Evolutionary conservation across 2,329 filamentous ascomycete genomes (phyloP).

Genomic region (Alternaria brassicae): DNA sequence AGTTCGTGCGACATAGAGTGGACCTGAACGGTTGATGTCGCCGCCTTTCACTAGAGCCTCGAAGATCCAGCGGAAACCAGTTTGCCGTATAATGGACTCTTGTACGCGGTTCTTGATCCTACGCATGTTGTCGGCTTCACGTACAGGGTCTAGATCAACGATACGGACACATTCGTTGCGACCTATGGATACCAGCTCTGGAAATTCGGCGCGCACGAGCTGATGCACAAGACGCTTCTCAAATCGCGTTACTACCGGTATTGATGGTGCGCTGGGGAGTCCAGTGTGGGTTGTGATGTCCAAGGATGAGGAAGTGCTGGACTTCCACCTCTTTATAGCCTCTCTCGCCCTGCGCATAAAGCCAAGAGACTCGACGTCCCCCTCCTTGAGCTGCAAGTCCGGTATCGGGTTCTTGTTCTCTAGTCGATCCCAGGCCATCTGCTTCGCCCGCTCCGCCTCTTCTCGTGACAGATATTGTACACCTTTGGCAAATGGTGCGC

Average conservation of each 20-base stretch:
- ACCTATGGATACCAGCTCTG: conserved; percentile 53
- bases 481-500: conserved; percentile 62
- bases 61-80: conserved; percentile 59
- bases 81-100: conserved; percentile 53
- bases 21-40: conserved; percentile 49
- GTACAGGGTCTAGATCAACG: conserved; percentile 50
- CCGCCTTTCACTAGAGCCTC: conserved; percentile 54
- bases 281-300: conserved; percentile 44
- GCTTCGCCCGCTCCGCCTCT: conserved; percentile 61
- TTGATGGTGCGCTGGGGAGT: conserved; percentile 19
- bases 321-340: conserved; percentile 58
- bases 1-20: conserved; percentile 44
- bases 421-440: conserved; percentile 54
- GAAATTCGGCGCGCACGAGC: conserved; percentile 68
- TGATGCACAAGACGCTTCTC: conserved; percentile 72
- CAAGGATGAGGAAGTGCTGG: conserved; percentile 19
- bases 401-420: conserved; percentile 45
- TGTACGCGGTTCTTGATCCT: conserved; percentile 49
- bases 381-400: conserved; percentile 59
- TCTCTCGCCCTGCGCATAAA: conserved; percentile 58
- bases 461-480: conserved; percentile 68
- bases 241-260: conserved; percentile 52
- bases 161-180: conserved; percentile 55
- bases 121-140: conserved; percentile 53
- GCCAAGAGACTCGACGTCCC: conserved; percentile 60